phyloP scores from a whole-genome alignment of 352 stramenopile species.

The Halophytophthora batemanensis region DNA sequence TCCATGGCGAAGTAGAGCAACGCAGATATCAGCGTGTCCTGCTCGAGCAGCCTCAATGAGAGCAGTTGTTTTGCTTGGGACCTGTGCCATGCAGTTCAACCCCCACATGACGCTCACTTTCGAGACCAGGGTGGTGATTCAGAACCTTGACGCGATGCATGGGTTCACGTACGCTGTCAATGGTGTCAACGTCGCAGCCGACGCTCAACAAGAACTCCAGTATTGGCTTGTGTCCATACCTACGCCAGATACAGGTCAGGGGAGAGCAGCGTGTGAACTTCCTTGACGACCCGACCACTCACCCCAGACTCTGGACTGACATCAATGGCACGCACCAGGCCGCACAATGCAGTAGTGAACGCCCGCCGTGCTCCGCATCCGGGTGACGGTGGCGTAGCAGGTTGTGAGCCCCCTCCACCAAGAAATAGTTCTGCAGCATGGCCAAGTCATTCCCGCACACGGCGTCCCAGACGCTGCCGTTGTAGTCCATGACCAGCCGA shows the following conservation, averaged over 20 bases:
- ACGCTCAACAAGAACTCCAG: conserved; percentile 40
- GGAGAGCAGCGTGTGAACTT: too few relatives aligned
- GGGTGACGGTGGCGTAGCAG: conserved; percentile 45
- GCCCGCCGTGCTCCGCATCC: conserved; percentile 40
- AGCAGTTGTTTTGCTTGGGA: conserved; percentile 45
- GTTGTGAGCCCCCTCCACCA: conserved; percentile 49
- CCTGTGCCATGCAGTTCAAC: conserved; percentile 11
- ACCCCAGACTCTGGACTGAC: not conserved
- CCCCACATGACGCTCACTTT: not conserved
- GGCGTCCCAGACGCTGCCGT: conserved; percentile 55
- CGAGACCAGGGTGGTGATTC: too few relatives aligned
- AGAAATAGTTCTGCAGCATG: conserved; percentile 59
- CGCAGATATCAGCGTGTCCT: conserved; percentile 45
- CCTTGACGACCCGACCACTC: not conserved
- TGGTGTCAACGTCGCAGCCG: conserved; percentile 43
- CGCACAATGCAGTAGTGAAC: conserved; percentile 61
- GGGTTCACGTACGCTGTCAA: conserved; percentile 42
- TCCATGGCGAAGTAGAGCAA: conserved; percentile 42
- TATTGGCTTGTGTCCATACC: conserved; percentile 28
- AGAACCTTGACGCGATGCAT: not conserved
- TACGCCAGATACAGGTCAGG: conserved; percentile 5
- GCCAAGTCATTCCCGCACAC: conserved; percentile 36
- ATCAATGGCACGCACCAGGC: conserved; percentile 35
- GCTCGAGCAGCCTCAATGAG: conserved; percentile 60
- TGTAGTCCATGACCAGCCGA: conserved; percentile 52